phyloP scores from a whole-genome alignment of 139 green algal species.

The Asterochloris sp. region DNA sequence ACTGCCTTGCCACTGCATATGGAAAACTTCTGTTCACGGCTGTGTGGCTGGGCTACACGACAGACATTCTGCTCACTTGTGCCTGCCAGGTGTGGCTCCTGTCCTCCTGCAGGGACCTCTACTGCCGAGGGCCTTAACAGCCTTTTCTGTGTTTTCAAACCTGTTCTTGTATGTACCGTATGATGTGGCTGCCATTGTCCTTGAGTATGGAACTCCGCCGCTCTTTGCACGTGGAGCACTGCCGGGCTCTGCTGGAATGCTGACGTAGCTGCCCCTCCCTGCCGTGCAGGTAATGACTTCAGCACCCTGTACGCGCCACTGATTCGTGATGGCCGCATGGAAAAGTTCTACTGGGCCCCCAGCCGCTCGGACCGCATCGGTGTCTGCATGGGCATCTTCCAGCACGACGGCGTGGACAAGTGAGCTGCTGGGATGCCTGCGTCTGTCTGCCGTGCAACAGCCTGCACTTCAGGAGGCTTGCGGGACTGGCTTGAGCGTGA shows the following conservation, averaged over 20 bases:
- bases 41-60: too few species aligned
- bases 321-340: slow-evolving; percentile 99
- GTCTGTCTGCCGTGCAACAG: not conserved
- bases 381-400: slow-evolving; percentile 98
- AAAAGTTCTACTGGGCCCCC: slow-evolving; percentile 98
- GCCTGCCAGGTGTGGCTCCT: too few species aligned
- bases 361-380: slow-evolving; percentile 95
- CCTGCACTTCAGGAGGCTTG: too few species aligned
- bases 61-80: too few species aligned
- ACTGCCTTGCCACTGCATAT: too few species aligned
- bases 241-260: slow-evolving; percentile 30
- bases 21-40: too few species aligned
- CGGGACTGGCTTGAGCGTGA: not conserved
- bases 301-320: slow-evolving; percentile 98
- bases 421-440: not conserved
- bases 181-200: not conserved
- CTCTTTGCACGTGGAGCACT: not conserved
- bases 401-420: slow-evolving; percentile 46
- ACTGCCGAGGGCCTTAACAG: too few species aligned
- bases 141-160: too few species aligned
- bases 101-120: too few species aligned
- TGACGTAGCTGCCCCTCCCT: slow-evolving; percentile 84
- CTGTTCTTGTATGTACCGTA: too few species aligned
- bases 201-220: not conserved
- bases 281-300: slow-evolving; percentile 97